These are phyloP conservation scores for Malus hybrid DNA, from an alignment of 331 rosid genomes.

Conservation along the genomic window DNA sequence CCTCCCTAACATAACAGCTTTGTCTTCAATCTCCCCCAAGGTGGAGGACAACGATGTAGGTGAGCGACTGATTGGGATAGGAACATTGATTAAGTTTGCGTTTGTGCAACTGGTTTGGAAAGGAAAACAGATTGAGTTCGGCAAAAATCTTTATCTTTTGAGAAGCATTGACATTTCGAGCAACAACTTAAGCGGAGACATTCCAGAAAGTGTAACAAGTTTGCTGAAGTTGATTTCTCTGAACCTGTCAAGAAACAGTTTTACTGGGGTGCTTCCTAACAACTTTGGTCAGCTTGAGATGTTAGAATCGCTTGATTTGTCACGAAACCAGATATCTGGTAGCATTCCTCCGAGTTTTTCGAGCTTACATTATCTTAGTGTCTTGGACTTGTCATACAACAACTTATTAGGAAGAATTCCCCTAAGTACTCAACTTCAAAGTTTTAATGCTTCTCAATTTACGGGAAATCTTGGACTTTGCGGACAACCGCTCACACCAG, in stretches of 20 bases:
- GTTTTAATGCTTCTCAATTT: not conserved
- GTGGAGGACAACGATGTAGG: not conserved
- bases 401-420: constrained; percentile 8
- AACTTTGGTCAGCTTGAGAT: not conserved
- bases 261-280: not conserved
- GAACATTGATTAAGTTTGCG: not conserved
- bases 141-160: not conserved
- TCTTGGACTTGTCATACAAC: not conserved
- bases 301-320: constrained; percentile 9
- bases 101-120: constrained; percentile 17
- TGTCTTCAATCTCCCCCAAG: constrained; percentile 11
- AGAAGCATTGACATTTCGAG: constrained; percentile 14
- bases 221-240: not conserved
- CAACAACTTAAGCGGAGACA: not conserved
- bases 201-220: constrained; percentile 3
- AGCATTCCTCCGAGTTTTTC: not conserved
- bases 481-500: not conserved
- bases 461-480: not conserved
- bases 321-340: constrained; percentile 8
- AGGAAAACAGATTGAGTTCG: constrained; percentile 9
- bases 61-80: no score
- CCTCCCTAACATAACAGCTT: not conserved
- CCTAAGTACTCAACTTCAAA: not conserved
- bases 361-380: not conserved
- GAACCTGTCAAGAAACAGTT: not conserved